Conservation (phyloP, 2,329 filamentous ascomycete genomes). For the Leptographium flavum region DNA sequence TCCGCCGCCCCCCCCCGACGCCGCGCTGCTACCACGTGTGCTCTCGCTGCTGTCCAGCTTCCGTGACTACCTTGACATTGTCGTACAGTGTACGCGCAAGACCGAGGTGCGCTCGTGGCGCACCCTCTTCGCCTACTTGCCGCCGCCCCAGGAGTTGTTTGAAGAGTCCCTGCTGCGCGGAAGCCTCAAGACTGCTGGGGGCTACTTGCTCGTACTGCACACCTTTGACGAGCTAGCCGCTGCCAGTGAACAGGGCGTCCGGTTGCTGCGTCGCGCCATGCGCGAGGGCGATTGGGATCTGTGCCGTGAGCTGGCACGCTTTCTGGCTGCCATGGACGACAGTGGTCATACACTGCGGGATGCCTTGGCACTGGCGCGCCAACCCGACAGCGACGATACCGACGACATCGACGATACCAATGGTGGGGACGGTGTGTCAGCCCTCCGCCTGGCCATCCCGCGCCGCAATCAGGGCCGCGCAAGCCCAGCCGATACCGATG, state of each 20-base stretch:
- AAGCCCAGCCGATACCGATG: conserved; percentile 9
- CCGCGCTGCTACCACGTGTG: conserved; percentile 49
- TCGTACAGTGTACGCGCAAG: conserved; percentile 93
- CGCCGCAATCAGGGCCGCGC: conserved; percentile 7
- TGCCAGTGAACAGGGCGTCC: conserved; percentile 63
- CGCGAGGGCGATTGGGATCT: conserved; percentile 85
- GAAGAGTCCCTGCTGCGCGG: conserved; percentile 79
- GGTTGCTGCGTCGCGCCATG: conserved; percentile 68
- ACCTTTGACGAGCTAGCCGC: conserved; percentile 58
- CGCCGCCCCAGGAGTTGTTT: conserved; percentile 80
- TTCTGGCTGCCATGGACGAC: conserved; percentile 82
- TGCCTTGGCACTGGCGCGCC: conserved; percentile 46
- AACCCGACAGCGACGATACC: conserved; percentile 3
- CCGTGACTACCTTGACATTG: conserved; percentile 80
- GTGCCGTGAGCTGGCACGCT: conserved; percentile 89
- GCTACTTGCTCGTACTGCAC: conserved; percentile 89
- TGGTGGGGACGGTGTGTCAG: conserved; percentile 1
- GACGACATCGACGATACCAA: not conserved
- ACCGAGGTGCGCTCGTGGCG: conserved; percentile 92
- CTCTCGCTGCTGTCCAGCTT: conserved; percentile 55
- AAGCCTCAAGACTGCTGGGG: conserved; percentile 84
- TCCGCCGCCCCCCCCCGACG: conserved; percentile 45
- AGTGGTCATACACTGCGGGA: conserved; percentile 65
- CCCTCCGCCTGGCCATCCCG: conserved; percentile 16
- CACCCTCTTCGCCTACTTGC: conserved; percentile 82